These are phyloP conservation scores for Fusarium sp. DNA, from an alignment of 2,329 filamentous ascomycete species.

Conservation along the genomic window DNA sequence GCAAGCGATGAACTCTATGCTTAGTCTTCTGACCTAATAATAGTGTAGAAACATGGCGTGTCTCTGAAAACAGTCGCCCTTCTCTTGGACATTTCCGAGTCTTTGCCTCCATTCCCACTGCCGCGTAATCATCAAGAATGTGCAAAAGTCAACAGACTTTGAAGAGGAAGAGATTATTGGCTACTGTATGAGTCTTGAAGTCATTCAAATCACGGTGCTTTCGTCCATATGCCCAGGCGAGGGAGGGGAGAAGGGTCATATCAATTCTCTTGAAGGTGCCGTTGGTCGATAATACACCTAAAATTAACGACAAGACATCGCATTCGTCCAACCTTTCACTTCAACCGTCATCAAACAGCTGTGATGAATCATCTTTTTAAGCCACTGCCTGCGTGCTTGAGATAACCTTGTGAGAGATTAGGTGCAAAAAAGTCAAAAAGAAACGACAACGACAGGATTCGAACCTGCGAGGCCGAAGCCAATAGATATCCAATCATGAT, in stretches of 20 bases:
- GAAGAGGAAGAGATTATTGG: background rate
- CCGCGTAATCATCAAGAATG: constrained; percentile 18
- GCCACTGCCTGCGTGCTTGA: background rate
- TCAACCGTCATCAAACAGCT: background rate
- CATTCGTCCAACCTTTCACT: background rate
- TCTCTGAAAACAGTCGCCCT: constrained; percentile 15
- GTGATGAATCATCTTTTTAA: background rate
- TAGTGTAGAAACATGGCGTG: background rate
- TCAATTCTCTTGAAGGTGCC: background rate
- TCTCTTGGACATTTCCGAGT: constrained; percentile 9
- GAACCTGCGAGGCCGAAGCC: constrained; percentile 26
- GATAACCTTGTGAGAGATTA: background rate
- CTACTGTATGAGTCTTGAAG: background rate
- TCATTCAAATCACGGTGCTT: background rate
- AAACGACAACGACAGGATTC: constrained; percentile 18
- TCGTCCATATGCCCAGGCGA: background rate
- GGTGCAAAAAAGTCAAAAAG: background rate
- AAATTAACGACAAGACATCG: background rate
- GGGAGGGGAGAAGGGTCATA: background rate
- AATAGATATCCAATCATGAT: background rate
- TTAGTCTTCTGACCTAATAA: background rate
- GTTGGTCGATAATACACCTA: background rate
- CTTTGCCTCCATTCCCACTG: constrained; percentile 26
- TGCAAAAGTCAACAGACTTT: background rate
- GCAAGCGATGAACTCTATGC: background rate